phyloP scores from a whole-genome alignment of 108 stramenopile genomes.

The Conticribra guillardii region DNA sequence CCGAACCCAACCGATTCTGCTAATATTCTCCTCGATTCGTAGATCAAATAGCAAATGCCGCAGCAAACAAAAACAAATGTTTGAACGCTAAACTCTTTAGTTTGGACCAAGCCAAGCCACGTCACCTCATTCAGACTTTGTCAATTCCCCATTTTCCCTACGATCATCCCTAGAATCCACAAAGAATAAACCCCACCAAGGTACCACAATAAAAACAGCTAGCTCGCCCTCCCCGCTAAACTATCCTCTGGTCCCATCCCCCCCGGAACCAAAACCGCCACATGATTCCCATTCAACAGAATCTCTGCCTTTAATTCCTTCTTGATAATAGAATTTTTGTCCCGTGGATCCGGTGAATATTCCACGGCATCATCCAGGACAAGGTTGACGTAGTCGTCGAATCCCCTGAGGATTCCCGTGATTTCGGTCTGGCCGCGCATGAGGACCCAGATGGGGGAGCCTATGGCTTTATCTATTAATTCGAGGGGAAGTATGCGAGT shows the following conservation, averaged over 20 bases:
- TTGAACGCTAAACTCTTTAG: no score
- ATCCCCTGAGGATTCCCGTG: slow-evolving; percentile 82
- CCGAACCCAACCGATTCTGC: no score
- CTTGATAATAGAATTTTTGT: slow-evolving; percentile 63
- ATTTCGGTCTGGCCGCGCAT: slow-evolving; percentile 88
- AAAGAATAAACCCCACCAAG: not conserved
- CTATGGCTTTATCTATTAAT: slow-evolving; percentile 90
- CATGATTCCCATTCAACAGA: slow-evolving; percentile 90
- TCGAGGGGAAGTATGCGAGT: slow-evolving; percentile 85
- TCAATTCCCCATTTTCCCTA: not conserved
- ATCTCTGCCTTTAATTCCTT: slow-evolving; percentile 82
- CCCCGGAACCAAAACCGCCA: slow-evolving; percentile 85
- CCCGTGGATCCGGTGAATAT: slow-evolving; percentile 79
- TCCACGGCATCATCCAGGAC: slow-evolving; percentile 91
- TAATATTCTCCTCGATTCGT: no score
- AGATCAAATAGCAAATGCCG: no score
- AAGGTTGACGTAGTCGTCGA: slow-evolving; percentile 92
- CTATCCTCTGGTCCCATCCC: slow-evolving; percentile 82
- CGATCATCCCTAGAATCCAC: not conserved
- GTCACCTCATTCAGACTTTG: not conserved
- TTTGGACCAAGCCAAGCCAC: not conserved
- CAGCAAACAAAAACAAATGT: no score
- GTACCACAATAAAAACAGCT: not conserved
- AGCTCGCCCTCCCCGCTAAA: slow-evolving; percentile 56
- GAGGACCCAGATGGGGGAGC: slow-evolving; percentile 88